Evolutionary conservation across 345 rosid species (phyloP).

Genomic region (Odontarrhena argentea): DNA sequence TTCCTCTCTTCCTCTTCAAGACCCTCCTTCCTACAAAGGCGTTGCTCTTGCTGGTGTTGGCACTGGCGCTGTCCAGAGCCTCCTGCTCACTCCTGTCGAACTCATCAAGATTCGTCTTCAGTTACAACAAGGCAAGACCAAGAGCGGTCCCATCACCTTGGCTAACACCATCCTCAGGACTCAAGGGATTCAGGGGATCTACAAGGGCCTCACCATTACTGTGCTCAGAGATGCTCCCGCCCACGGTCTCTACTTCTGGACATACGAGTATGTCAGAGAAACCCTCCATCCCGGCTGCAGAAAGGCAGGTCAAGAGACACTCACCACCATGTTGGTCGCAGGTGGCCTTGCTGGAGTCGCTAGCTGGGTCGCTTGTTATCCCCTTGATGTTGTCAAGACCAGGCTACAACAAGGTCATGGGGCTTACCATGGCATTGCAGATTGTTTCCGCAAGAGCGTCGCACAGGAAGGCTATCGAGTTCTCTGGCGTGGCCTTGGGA

Average conservation of each 20-base stretch:
- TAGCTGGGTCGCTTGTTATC: constrained; percentile 90
- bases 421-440: constrained; percentile 64
- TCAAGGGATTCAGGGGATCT: constrained; percentile 69
- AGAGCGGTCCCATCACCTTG: constrained; percentile 57
- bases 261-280: constrained; percentile 80
- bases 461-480: constrained; percentile 65
- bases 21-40: constrained; percentile 84
- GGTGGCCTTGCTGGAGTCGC: constrained; percentile 94
- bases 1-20: constrained; percentile 46
- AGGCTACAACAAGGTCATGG: constrained; percentile 59
- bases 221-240: constrained; percentile 84
- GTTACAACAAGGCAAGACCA: constrained; percentile 44
- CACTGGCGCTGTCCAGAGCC: constrained; percentile 82
- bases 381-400: constrained; percentile 86
- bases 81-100: constrained; percentile 74
- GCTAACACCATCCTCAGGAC: constrained; percentile 59
- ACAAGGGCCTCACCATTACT: constrained; percentile 72
- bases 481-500: constrained; percentile 92
- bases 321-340: constrained; percentile 73
- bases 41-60: constrained; percentile 84
- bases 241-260: constrained; percentile 90
- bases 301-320: constrained; percentile 63
- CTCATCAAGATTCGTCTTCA: constrained; percentile 89
- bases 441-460: constrained; percentile 68
- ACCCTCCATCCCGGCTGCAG: constrained; percentile 89